Percentiles rank a stretch among this genome's conserved stretches.
These are phyloP conservation scores for Aspergillus taichungensis DNA, from an alignment of 495 filamentous ascomycete genomes.

Conservation along the genomic window DNA sequence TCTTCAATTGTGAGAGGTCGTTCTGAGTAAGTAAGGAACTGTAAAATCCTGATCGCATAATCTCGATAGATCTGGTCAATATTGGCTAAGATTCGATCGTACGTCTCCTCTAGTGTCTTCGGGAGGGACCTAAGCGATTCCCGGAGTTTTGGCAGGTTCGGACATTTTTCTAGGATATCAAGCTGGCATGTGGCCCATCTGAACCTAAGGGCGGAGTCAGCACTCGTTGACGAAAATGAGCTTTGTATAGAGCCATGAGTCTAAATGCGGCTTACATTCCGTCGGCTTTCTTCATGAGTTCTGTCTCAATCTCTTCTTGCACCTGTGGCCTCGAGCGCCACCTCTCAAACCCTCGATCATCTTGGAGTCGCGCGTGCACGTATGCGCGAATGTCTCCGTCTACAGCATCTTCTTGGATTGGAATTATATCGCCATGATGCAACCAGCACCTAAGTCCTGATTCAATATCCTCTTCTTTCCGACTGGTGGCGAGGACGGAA, in stretches of 20 bases:
- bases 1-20: constrained; percentile 17
- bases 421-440: not conserved
- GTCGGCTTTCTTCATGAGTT: constrained; percentile 19
- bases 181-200: constrained; percentile 31
- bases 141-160: constrained; percentile 5
- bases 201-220: constrained; percentile 21
- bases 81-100: constrained; percentile 21
- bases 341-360: constrained; percentile 6
- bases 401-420: constrained; percentile 5
- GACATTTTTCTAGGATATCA: constrained; percentile 18
- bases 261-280: constrained; percentile 23
- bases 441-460: constrained; percentile 22
- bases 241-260: not conserved
- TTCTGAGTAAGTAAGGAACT: constrained; percentile 20
- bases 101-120: constrained; percentile 25
- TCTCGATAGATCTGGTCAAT: constrained; percentile 11
- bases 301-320: constrained; percentile 15
- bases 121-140: constrained; percentile 20
- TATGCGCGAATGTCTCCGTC: constrained; percentile 17
- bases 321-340: constrained; percentile 12
- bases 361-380: constrained; percentile 6
- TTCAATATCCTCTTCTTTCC: constrained; percentile 20
- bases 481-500: constrained; percentile 15
- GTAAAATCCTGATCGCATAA: constrained; percentile 17
- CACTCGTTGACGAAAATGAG: constrained; percentile 1